Conservation (phyloP, 208 protist genomes). For the Acanthamoeba healyi region DNA sequence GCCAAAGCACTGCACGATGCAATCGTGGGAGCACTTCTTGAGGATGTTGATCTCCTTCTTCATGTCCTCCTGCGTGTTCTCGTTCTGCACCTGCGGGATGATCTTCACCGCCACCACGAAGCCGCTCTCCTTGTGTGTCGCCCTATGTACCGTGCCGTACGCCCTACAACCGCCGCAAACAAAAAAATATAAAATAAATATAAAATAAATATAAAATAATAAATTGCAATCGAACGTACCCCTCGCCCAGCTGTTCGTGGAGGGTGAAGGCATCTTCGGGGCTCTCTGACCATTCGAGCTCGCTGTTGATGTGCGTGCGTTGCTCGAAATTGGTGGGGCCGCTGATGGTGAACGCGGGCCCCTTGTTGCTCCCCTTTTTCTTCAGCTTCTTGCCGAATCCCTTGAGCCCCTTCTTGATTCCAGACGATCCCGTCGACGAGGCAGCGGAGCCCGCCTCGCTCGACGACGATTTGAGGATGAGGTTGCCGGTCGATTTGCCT, state of each 20-base stretch:
- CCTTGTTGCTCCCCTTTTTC: background rate
- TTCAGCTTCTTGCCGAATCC: background rate
- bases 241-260: slow-evolving; percentile 30
- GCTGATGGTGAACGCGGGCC: background rate
- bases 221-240: background rate
- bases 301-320: background rate
- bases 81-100: slow-evolving; percentile 6
- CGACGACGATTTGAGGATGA: background rate
- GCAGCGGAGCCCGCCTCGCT: background rate
- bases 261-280: background rate
- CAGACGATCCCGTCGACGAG: background rate
- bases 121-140: slow-evolving; percentile 3
- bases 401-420: slow-evolving; percentile 3
- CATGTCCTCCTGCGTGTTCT: background rate
- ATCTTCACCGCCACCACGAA: slow-evolving; percentile 45
- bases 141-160: slow-evolving; percentile 7
- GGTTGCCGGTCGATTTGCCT: background rate
- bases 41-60: slow-evolving; percentile 62
- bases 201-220: background rate
- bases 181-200: background rate
- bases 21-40: slow-evolving; percentile 48
- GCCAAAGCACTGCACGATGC: slow-evolving; percentile 34
- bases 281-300: slow-evolving; percentile 12
- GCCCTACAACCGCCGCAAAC: background rate
- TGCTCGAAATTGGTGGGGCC: slow-evolving; percentile 39